These are phyloP conservation scores for Amylostereum areolatum DNA, from an alignment of 1,284 basidiomycete genomes.

Conservation along the genomic window DNA sequence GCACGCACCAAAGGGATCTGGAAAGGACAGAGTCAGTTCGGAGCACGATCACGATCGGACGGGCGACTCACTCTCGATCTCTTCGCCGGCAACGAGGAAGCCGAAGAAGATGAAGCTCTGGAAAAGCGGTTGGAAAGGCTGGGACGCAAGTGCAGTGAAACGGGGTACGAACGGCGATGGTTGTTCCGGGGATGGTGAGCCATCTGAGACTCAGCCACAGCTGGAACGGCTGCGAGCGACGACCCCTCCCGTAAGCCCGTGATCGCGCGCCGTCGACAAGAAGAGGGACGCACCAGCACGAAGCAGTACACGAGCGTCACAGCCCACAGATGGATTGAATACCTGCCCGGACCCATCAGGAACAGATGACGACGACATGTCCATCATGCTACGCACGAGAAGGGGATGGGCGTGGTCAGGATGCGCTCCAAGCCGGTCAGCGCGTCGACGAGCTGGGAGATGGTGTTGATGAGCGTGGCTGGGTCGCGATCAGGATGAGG, in stretches of 20 bases:
- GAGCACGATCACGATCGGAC: constrained; percentile 5
- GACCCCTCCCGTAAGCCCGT: not conserved
- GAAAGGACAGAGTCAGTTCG: constrained; percentile 8
- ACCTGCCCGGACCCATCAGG: constrained; percentile 30
- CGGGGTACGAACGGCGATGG: constrained; percentile 27
- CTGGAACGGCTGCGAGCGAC: constrained; percentile 55
- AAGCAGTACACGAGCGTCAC: constrained; percentile 56
- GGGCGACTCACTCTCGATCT: constrained; percentile 55
- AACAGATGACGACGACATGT: not conserved
- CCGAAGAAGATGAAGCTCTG: constrained; percentile 62
- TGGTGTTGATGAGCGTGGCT: constrained; percentile 47
- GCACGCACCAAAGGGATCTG: constrained; percentile 48
- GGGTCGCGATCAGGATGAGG: not conserved
- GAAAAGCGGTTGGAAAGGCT: not conserved
- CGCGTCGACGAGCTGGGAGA: constrained; percentile 60
- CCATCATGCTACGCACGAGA: constrained; percentile 39
- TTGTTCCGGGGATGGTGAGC: constrained; percentile 61
- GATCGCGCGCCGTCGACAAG: not conserved
- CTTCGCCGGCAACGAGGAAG: constrained; percentile 63
- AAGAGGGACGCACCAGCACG: constrained; percentile 35
- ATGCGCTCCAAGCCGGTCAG: constrained; percentile 71
- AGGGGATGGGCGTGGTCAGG: constrained; percentile 75
- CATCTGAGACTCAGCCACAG: constrained; percentile 54
- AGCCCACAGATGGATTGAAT: constrained; percentile 60
- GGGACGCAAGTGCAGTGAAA: not conserved